Conservation (phyloP, 2,329 filamentous ascomycete genomes). For the Colletotrichum gloeosporioides region DNA sequence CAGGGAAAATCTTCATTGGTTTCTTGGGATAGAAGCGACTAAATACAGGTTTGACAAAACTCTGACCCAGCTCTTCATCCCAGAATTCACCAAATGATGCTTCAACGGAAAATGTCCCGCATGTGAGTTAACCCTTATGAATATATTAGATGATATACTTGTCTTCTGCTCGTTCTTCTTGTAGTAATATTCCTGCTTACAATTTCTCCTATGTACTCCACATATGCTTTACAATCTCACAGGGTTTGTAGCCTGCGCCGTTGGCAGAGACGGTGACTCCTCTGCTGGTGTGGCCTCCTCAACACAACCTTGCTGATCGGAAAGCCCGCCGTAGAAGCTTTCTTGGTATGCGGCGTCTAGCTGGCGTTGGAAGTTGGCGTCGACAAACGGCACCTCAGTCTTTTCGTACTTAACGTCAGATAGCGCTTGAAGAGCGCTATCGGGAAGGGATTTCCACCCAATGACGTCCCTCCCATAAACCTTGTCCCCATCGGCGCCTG, state of each 20-base stretch:
- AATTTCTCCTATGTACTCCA: fast-evolving
- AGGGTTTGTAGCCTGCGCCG: not conserved
- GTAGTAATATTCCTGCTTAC: not conserved
- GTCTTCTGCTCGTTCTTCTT: not conserved
- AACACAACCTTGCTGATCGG: not conserved
- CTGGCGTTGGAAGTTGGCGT: not conserved
- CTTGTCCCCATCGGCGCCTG: not conserved
- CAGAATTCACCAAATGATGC: not conserved
- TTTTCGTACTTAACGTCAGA: not conserved
- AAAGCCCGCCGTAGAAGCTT: not conserved
- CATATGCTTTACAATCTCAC: not conserved
- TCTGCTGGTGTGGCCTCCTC: not conserved
- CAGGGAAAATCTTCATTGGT: not conserved
- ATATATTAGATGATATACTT: not conserved
- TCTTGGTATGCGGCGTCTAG: not conserved
- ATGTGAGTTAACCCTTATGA: not conserved
- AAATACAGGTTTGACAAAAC: not conserved
- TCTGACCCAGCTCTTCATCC: not conserved
- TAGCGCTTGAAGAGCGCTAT: not conserved
- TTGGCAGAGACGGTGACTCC: not conserved
- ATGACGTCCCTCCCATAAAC: not conserved
- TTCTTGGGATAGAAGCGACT: not conserved
- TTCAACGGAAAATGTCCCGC: not conserved
- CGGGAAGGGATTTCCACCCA: not conserved
- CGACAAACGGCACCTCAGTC: not conserved